Evolutionary conservation across 176 grass and related monocot genomes (phyloP).

Genomic region (Carex scoparia): DNA sequence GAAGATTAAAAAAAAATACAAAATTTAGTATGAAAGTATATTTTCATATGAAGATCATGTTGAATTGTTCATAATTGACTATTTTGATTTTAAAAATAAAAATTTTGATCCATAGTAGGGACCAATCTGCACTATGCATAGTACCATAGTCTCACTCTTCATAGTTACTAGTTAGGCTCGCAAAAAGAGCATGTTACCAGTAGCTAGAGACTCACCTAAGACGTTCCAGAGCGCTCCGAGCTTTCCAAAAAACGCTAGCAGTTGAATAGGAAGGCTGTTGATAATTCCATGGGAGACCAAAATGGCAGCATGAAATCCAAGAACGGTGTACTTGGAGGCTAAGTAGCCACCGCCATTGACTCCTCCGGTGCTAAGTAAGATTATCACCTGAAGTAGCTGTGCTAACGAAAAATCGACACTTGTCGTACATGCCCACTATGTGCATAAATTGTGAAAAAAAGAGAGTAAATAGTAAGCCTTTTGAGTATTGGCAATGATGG

Average conservation of each 20-base stretch:
- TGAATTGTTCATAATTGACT: too few species aligned
- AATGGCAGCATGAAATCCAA: constrained; percentile 30
- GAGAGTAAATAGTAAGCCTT: not conserved
- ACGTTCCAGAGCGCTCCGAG: constrained; percentile 41
- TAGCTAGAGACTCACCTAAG: constrained; percentile 11
- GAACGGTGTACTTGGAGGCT: constrained; percentile 40
- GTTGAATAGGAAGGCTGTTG: constrained; percentile 38
- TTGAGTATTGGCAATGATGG: not conserved
- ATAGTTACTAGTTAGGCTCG: too few species aligned
- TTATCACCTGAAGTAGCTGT: constrained; percentile 42
- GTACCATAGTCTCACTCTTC: too few species aligned
- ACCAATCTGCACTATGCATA: too few species aligned
- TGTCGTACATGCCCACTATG: constrained; percentile 37
- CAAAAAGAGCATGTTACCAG: not conserved
- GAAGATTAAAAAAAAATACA: too few species aligned
- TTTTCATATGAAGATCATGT: too few species aligned
- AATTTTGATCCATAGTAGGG: too few species aligned
- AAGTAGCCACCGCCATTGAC: constrained; percentile 33
- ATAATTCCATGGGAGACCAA: constrained; percentile 35
- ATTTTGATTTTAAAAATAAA: too few species aligned
- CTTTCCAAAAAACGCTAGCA: constrained; percentile 32
- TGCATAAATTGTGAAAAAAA: not conserved
- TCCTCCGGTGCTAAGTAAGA: constrained; percentile 42
- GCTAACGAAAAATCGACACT: constrained; percentile 40
- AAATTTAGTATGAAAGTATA: too few species aligned